Base-by-base conservation (phyloP, 2,329 filamentous ascomycete species). In the Magnaporthiopsis rhizophila region DNA sequence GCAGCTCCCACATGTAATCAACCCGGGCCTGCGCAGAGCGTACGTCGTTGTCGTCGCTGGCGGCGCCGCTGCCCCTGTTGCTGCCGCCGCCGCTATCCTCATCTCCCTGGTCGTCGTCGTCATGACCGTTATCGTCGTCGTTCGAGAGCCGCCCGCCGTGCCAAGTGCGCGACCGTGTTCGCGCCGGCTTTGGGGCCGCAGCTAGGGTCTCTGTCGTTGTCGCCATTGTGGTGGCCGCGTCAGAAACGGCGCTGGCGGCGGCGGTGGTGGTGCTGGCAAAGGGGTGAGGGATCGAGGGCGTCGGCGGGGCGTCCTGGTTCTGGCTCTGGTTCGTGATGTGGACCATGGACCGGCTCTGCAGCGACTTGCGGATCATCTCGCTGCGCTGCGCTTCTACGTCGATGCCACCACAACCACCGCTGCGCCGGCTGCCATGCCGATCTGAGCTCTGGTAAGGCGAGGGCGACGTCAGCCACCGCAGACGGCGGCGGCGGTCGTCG, bases 321-420 rank as follows among this genome's bases (percentile, higher is more conserved):
- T 5, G 18, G 18, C 8, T 6, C 45, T n/a, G 18, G 45, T n/a
- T 53, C 18, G 18, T 7, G 30, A 32, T 60, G 58, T 60, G 36
- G 28, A 60, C 32, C 64, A 58, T 66, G 8, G 71, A 72, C 60
- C 72, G 70, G 34, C 66, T 70, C 32, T 71, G 69, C 2, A 80
- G 70, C 2, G 78, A 79, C 69, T 81, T 81, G 62, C 75, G 74
- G 64, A 81, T 80, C 68, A 80, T 78, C 58, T 70, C 71, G 34
- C 70, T 68, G 13, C 79, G 72, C 65, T 79, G 73, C 28, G 70
- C 64, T 65, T 81, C 78, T 50, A 75, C 73, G 45, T 76, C 70
- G 30, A 73, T 69, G 45, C 45, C 21, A 21, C 68, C 64, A 34
- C 72, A n/a, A n/a, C n/a, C 68, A 32, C 21, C 18, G 8, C 45